A percentile compares a stretch with the other conserved stretches of the same genome.
Conservation (phyloP, 768 basidiomycete genomes). For the Symmetrospora coprosmae region DNA sequence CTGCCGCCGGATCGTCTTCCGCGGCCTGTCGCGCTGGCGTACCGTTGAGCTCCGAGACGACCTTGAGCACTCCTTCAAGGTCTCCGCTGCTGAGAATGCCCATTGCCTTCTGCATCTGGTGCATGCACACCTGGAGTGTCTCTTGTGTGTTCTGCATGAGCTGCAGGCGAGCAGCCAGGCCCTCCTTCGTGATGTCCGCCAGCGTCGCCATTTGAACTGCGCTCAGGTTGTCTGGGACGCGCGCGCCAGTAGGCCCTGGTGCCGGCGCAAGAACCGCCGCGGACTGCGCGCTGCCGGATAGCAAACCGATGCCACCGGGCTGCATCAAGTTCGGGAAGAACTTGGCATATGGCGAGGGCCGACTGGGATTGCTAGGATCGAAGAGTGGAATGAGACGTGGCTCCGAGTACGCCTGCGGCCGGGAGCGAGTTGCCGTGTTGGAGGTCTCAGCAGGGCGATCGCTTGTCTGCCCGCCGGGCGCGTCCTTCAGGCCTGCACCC, state of each 20-base stretch:
- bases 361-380: slow-evolving; percentile 32
- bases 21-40: neutral
- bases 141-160: slow-evolving; percentile 64
- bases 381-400: slow-evolving; percentile 42
- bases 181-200: slow-evolving; percentile 58
- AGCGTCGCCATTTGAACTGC: slow-evolving; percentile 53
- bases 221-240: slow-evolving; percentile 44
- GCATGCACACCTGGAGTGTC: slow-evolving; percentile 57
- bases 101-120: slow-evolving; percentile 61
- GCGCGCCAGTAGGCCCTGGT: too few relatives aligned
- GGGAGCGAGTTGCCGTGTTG: too few relatives aligned
- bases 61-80: neutral
- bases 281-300: too few relatives aligned
- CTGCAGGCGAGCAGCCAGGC: slow-evolving; percentile 68
- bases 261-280: too few relatives aligned
- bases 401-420: too few relatives aligned
- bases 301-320: neutral
- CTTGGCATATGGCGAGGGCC: neutral
- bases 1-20: neutral
- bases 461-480: too few relatives aligned
- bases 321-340: neutral
- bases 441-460: too few relatives aligned
- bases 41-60: neutral
- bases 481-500: too few relatives aligned
- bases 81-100: slow-evolving; percentile 38